Evolutionary conservation across 257 asterid genomes (phyloP), one percentile per base, ranked within the genome.

Genomic region (Fraxinus americana): DNA sequence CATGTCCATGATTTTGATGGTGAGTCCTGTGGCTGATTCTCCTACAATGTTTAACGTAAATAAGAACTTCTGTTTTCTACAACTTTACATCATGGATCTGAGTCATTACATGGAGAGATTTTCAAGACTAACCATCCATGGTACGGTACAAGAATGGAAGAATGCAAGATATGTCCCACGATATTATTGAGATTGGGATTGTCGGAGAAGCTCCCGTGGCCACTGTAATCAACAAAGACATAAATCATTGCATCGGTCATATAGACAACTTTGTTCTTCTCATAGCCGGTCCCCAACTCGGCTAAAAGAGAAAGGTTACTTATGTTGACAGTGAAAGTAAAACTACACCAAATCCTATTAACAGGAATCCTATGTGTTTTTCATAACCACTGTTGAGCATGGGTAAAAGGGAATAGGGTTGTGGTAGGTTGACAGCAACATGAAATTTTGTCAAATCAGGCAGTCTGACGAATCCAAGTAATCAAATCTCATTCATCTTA

Each of bases 131-230:
- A 89, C 94, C 94, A 90, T 80, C 94, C 92, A 86, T 90, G 94
- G 61, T 85, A 90, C 2, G 94, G 92, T 50, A 88, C 91, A 2
- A 88, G 85, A 67, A 90, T 90, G n/a, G 86, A 77, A 54, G 96
- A 90, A 86, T 90, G 96, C 32, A 91, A 88, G 6, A 91, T 34
- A 75, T 91, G 96, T 25, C 96, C 96, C 72, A 87, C 86, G 54
- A 91, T 83, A 67, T 78, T 85, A 81, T 91, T 91, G 75, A 91
- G 84, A 54, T 67, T 73, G 1, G 70, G 67, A 39, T 38, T 85
- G 78, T 91, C 86, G 3, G 96, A 91, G 72, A 89, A 91, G 82
- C 96, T 91, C 65, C 92, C 96, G 83, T 91, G 96, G 19, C 96
- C 96, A 81, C 96, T 91, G 86, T 79, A 85, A 52, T 27, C 32